Evolutionary conservation across 371 early-diverging fungal genomes (phyloP).

Genomic region (Actinomortierella ambigua): DNA sequence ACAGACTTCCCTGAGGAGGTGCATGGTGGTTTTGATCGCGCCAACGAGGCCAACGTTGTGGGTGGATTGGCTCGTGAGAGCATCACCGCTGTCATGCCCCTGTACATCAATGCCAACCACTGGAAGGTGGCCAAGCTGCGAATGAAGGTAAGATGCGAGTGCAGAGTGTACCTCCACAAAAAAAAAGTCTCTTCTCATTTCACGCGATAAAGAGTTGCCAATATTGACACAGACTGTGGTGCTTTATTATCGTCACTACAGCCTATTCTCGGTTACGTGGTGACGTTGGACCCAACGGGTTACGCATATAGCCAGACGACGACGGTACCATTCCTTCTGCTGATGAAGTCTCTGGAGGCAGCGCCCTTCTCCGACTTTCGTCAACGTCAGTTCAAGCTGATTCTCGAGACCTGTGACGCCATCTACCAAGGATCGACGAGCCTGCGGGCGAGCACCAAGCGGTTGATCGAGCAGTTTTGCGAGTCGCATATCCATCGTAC

Average conservation of each 20-base stretch:
- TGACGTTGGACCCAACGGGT: slow-evolving; percentile 49
- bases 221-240: background rate
- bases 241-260: background rate
- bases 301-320: slow-evolving; percentile 47
- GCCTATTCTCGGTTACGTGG: slow-evolving; percentile 49
- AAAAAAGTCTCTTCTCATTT: background rate
- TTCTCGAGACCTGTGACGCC: slow-evolving; percentile 49
- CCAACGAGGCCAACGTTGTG: slow-evolving; percentile 30
- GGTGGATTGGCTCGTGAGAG: slow-evolving; percentile 35
- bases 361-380: slow-evolving; percentile 42
- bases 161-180: no score
- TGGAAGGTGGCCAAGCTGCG: slow-evolving; percentile 48
- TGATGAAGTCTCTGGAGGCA: slow-evolving; percentile 38
- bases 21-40: slow-evolving; percentile 48
- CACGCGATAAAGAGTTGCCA: background rate
- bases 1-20: slow-evolving; percentile 34
- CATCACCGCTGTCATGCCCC: slow-evolving; percentile 47
- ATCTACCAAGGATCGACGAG: slow-evolving; percentile 37
- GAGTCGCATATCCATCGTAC: slow-evolving; percentile 36
- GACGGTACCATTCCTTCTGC: slow-evolving; percentile 47
- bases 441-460: slow-evolving; percentile 37
- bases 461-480: slow-evolving; percentile 33
- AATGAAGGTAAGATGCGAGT: slow-evolving; percentile 49
- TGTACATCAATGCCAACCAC: slow-evolving; percentile 48
- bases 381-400: slow-evolving; percentile 38